Evolutionary conservation across 257 asterid genomes (phyloP).

Genomic region (Solanum raphanifolium): DNA sequence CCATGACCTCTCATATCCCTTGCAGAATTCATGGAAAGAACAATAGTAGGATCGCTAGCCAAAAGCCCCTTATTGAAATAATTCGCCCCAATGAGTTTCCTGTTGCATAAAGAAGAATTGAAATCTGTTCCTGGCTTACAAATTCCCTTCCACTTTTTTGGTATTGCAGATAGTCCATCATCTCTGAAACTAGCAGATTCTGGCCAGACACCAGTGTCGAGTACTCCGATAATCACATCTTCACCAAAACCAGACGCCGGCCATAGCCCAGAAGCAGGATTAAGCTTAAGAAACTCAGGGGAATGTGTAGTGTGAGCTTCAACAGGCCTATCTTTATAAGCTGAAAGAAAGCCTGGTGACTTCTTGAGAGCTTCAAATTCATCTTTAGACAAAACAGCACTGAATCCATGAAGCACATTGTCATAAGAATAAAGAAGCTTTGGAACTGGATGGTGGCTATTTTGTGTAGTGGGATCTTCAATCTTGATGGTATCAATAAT

Average conservation of each 20-base stretch:
- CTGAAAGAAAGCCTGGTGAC: not conserved
- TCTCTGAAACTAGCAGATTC: slow-evolving; percentile 3
- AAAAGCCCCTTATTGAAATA: not conserved
- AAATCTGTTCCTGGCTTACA: not conserved
- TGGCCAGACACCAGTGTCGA: slow-evolving; percentile 2
- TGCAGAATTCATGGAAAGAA: not conserved
- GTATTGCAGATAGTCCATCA: slow-evolving; percentile 3
- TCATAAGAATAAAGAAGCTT: not conserved
- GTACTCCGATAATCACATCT: not conserved
- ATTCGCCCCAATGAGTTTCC: not conserved
- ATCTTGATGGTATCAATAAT: not conserved
- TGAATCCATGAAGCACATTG: slow-evolving; percentile 7
- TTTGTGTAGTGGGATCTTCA: not conserved
- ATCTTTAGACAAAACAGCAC: slow-evolving; percentile 4
- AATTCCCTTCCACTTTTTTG: slow-evolving; percentile 14
- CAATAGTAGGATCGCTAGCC: not conserved
- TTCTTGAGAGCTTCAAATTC: slow-evolving; percentile 2
- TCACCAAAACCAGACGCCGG: slow-evolving; percentile 3
- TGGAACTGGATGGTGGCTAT: not conserved
- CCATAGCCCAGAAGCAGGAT: slow-evolving; percentile 10
- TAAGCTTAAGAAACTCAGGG: slow-evolving; percentile 8
- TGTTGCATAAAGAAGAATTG: not conserved
- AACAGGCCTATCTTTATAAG: not conserved
- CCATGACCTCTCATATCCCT: not conserved
- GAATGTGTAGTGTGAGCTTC: slow-evolving; percentile 7